Conservation (phyloP, 495 filamentous ascomycete species). For the Daldinia loculata region DNA sequence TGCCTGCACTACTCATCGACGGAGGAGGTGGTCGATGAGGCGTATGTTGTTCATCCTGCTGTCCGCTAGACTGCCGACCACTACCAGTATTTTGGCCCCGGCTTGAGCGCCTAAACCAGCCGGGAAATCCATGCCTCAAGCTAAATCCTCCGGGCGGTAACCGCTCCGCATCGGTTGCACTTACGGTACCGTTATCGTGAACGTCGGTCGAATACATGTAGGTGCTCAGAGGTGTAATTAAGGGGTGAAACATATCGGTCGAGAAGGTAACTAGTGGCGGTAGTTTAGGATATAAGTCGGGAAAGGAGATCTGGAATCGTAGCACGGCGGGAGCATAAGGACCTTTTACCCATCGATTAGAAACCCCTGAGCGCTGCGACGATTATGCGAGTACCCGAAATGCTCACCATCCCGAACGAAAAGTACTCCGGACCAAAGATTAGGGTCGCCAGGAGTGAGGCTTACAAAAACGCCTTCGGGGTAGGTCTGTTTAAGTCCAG, state of each 20-base stretch:
- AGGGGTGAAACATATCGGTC: conserved; percentile 92
- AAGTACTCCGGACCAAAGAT: conserved; percentile 85
- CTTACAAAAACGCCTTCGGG: conserved; percentile 87
- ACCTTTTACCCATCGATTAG: conserved; percentile 58
- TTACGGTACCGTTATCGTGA: conserved; percentile 73
- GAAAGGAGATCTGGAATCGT: conserved; percentile 89
- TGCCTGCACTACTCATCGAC: conserved; percentile 43
- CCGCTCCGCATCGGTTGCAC: conserved; percentile 80
- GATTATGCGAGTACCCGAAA: conserved; percentile 29
- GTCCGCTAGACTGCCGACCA: conserved; percentile 39
- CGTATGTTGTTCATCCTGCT: conserved; percentile 36
- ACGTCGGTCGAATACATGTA: conserved; percentile 86
- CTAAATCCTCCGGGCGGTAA: conserved; percentile 88
- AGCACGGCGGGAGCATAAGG: conserved; percentile 89
- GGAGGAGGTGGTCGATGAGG: conserved; percentile 47
- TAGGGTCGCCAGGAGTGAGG: conserved; percentile 80
- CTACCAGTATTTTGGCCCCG: conserved; percentile 37
- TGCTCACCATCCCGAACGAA: conserved; percentile 84
- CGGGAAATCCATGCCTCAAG: conserved; percentile 86
- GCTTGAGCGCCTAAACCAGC: conserved; percentile 73
- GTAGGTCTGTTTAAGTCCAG: conserved; percentile 79
- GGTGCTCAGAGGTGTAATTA: conserved; percentile 88
- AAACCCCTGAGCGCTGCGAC: conserved; percentile 4
- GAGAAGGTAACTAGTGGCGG: conserved; percentile 87
- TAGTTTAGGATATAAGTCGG: conserved; percentile 76